Percentiles rank a stretch among this genome's conserved stretches.
Conservation (phyloP, 164 flowering plant species). For the Aristolochia contorta region DNA sequence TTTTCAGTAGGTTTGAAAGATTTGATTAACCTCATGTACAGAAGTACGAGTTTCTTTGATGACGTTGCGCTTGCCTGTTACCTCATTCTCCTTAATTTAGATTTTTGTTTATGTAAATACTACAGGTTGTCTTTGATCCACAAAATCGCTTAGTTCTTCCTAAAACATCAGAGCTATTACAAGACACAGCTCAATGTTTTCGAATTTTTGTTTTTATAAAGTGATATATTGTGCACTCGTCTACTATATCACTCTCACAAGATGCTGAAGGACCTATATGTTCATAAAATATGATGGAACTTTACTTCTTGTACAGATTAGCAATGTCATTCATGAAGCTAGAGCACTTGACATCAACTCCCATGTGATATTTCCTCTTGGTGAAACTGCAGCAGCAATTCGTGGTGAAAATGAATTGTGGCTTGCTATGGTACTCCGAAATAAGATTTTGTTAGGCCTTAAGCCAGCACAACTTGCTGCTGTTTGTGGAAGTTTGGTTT, state of each 20-base stretch:
- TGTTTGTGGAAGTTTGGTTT: constrained; percentile 83
- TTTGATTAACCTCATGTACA: no score
- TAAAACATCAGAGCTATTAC: no score
- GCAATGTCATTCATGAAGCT: constrained; percentile 82
- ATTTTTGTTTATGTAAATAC: no score
- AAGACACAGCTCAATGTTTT: no score
- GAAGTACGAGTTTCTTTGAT: no score
- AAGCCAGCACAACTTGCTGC: constrained; percentile 95
- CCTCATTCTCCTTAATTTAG: no score
- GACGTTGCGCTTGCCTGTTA: no score
- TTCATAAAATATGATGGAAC: neutral
- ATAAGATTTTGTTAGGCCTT: constrained; percentile 51
- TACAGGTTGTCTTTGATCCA: no score
- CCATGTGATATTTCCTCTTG: constrained; percentile 71
- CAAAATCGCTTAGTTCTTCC: no score
- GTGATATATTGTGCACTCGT: neutral
- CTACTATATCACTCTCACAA: neutral
- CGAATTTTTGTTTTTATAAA: no score
- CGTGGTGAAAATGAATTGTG: constrained; percentile 98
- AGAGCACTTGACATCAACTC: constrained; percentile 86
- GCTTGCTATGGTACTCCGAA: constrained; percentile 93
- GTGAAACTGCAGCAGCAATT: constrained; percentile 95
- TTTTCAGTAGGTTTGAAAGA: no score
- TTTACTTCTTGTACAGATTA: constrained; percentile 30
- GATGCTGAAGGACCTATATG: neutral